These are phyloP conservation scores for Mycosphaerella sp. DNA, from an alignment of 2,329 filamentous ascomycete genomes.

Conservation along the genomic window DNA sequence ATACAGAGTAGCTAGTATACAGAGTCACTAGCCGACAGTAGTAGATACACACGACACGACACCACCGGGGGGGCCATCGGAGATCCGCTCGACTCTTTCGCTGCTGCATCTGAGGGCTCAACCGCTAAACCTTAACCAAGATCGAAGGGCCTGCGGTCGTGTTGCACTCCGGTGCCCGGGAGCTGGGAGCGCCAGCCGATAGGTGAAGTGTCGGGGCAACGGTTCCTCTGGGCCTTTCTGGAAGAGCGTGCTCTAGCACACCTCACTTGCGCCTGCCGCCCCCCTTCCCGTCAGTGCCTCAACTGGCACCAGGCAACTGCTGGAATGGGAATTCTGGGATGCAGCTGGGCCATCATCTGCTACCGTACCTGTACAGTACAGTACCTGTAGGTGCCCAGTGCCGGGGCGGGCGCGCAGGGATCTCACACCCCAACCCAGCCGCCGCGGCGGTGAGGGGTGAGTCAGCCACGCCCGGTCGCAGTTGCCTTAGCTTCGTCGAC, in stretches of 20 bases:
- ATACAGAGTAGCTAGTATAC: background rate
- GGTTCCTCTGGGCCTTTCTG: conserved; percentile 19
- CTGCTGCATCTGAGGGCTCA: conserved; percentile 7
- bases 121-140: conserved; percentile 24
- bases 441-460: conserved; percentile 38
- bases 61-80: conserved; percentile 3
- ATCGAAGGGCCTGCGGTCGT: conserved; percentile 23
- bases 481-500: conserved; percentile 34
- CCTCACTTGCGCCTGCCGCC: conserved; percentile 13
- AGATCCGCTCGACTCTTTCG: conserved; percentile 11
- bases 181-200: conserved; percentile 28
- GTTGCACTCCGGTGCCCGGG: conserved; percentile 26
- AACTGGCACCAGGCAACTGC: conserved; percentile 14
- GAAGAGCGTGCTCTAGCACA: conserved; percentile 20
- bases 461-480: conserved; percentile 29
- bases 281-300: too few species aligned
- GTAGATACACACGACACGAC: background rate
- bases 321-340: conserved; percentile 17
- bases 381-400: too few species aligned
- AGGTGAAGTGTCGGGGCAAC: conserved; percentile 24
- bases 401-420: conserved; percentile 28
- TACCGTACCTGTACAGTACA: too few species aligned
- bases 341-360: conserved; percentile 19
- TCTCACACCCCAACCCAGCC: conserved; percentile 36
- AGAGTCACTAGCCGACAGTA: too few species aligned